These are phyloP conservation scores for Kitagawia praeruptora DNA, from an alignment of 129 eudicot genomes.

Conservation along the genomic window DNA sequence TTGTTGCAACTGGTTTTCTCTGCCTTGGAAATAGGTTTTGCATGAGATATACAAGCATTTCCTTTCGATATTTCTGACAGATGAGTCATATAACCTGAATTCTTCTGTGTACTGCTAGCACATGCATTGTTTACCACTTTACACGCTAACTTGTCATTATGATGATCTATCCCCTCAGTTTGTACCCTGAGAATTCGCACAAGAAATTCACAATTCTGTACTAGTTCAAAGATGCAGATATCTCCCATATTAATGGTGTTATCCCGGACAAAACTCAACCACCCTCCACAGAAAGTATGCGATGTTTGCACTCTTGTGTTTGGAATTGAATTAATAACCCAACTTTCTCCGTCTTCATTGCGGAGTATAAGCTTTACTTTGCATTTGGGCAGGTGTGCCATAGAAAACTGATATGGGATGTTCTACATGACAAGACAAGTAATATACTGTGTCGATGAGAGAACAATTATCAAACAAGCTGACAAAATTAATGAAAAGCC, in stretches of 20 bases:
- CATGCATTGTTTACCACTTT: slow-evolving; percentile 27
- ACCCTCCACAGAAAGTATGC: slow-evolving; percentile 91
- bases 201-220: slow-evolving; percentile 57
- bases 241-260: slow-evolving; percentile 61
- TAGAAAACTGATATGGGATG: slow-evolving; percentile 82
- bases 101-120: slow-evolving; percentile 23
- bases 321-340: slow-evolving; percentile 81
- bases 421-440: slow-evolving; percentile 39
- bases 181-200: slow-evolving; percentile 70
- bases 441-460: neutral
- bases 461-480: neutral
- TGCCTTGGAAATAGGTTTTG: slow-evolving; percentile 8
- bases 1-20: slow-evolving; percentile 17
- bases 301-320: slow-evolving; percentile 73
- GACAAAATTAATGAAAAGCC: neutral
- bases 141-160: slow-evolving; percentile 19
- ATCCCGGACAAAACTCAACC: slow-evolving; percentile 83
- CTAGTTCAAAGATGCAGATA: slow-evolving; percentile 84
- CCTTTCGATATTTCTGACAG: slow-evolving; percentile 34
- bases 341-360: slow-evolving; percentile 74
- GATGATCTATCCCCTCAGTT: slow-evolving; percentile 42
- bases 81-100: slow-evolving; percentile 17
- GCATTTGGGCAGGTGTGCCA: slow-evolving; percentile 69
- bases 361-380: slow-evolving; percentile 61
- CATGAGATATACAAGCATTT: slow-evolving; percentile 18